phyloP scores from a whole-genome alignment of 345 rosid species.

The Heritiera littoralis region DNA sequence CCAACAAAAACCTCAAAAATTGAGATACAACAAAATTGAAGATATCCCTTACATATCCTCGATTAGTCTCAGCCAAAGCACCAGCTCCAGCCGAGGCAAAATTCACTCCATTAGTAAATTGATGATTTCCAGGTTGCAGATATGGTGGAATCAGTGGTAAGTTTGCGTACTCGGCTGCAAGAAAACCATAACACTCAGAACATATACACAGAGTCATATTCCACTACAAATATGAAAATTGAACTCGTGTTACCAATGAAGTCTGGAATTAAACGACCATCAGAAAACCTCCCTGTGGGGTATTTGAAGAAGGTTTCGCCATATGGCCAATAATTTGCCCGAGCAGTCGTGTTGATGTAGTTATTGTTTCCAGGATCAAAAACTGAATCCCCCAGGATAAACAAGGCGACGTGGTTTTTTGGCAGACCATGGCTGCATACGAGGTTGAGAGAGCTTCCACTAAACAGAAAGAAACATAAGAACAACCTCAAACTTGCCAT shows the following conservation, averaged over 20 bases:
- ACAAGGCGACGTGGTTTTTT: slow-evolving; percentile 1
- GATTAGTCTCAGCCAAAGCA: slow-evolving; percentile 28
- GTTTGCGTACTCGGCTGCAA: slow-evolving; percentile 41
- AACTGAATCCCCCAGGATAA: not conserved
- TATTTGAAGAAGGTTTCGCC: slow-evolving; percentile 11
- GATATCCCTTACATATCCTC: not conserved
- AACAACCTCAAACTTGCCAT: slow-evolving; percentile 12
- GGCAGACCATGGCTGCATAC: not conserved
- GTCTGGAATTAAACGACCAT: slow-evolving; percentile 25
- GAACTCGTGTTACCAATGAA: slow-evolving; percentile 22
- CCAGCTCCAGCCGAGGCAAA: slow-evolving; percentile 43
- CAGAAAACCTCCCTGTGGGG: slow-evolving; percentile 10
- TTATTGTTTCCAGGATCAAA: slow-evolving; percentile 19
- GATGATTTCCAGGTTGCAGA: slow-evolving; percentile 27
- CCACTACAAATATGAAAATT: not conserved
- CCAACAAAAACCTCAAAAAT: not conserved
- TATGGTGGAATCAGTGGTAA: slow-evolving; percentile 48
- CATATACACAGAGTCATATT: not conserved
- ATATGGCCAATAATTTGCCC: slow-evolving; percentile 5
- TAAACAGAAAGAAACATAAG: not conserved
- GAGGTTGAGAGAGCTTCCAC: not conserved
- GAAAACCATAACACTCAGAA: too few relatives aligned
- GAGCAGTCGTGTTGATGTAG: slow-evolving; percentile 7
- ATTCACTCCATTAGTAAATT: slow-evolving; percentile 27
- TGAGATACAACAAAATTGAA: not conserved